Base-by-base conservation (phyloP, 257 asterid species). In the Fraxinus anomala region DNA sequence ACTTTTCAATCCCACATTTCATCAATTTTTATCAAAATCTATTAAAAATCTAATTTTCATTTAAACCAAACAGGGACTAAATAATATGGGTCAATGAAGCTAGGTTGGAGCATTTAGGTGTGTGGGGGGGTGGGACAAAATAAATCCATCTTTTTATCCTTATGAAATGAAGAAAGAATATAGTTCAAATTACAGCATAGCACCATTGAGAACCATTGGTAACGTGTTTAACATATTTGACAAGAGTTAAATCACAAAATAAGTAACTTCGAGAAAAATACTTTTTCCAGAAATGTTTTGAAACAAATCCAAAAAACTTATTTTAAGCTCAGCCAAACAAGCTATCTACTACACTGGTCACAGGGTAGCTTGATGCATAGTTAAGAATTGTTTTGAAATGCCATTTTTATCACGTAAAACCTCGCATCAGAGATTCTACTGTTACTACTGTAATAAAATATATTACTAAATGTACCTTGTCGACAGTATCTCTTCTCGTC, bases 401-500 rank as follows among this genome's bases (percentile, higher is more conserved):
- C 51, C 51, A 12, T 54, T 54, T 30, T 54, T 6, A n/a, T 17
- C 23, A 54, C 12, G 19, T 21, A 13, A 23, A 61, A 61, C 26
- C 33, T 61, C 1, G 14, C 14, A 21, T 8, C 4, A 4, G n/a
- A 63, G 17, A 63, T 63, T 63, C 1, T 63, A 63, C 67, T 68
- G 73, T 69, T 61, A 21, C 6, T 61, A 11, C 77, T 49, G 65
- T 54, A 39, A 36, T 36, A 16, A 33, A 74, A 69, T 73, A 75
- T 17, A 77, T 28, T 21, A 36, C 54, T 23, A 75, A 26, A 70
- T 68, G 82, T 90, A 96, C 99, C 96, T 93, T 70, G 98, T 92
- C 47, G 96, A 89, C 81, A 93, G 83, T 81, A 96, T 96, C 86
- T 96, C 97, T 83, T 92, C 98, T 30, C 98, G 91, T 82, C 98